phyloP scores from a whole-genome alignment of 352 stramenopile species.

The Phytophthora fragariaefolia region DNA sequence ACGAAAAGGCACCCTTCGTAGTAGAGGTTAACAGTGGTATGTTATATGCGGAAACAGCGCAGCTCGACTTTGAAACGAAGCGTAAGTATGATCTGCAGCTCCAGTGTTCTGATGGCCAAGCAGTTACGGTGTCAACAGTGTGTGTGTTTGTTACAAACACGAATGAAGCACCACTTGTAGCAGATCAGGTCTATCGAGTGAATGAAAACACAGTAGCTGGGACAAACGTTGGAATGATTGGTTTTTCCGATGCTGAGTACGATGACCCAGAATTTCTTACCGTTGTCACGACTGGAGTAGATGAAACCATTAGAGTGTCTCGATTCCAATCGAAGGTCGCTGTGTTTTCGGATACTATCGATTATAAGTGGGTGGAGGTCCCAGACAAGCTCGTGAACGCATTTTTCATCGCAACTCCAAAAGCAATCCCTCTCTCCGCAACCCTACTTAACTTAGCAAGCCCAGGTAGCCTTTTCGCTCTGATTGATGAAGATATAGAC shows the following conservation, averaged over 20 bases:
- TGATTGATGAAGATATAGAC: constrained; percentile 23
- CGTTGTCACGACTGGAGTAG: background rate
- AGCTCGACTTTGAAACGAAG: constrained; percentile 56
- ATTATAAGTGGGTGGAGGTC: constrained; percentile 28
- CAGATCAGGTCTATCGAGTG: constrained; percentile 37
- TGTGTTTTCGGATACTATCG: constrained; percentile 25
- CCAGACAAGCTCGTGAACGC: constrained; percentile 11
- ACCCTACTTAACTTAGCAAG: constrained; percentile 34
- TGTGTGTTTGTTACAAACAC: constrained; percentile 50
- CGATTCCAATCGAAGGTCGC: constrained; percentile 11
- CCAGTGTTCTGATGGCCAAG: constrained; percentile 50
- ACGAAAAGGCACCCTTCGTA: constrained; percentile 26
- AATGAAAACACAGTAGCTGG: constrained; percentile 40
- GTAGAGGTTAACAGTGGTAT: constrained; percentile 52
- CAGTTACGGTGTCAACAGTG: constrained; percentile 13
- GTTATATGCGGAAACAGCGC: constrained; percentile 44
- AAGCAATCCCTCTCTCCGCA: background rate
- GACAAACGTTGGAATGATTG: constrained; percentile 17
- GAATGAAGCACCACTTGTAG: constrained; percentile 50
- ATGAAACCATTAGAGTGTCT: constrained; percentile 1
- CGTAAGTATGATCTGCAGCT: constrained; percentile 36
- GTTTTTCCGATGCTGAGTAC: constrained; percentile 24
- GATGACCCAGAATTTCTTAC: constrained; percentile 33
- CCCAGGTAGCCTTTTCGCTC: constrained; percentile 18
- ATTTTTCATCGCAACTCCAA: constrained; percentile 22